phyloP scores from a whole-genome alignment of 2,329 filamentous ascomycete species.

The Clarireedia sp. region DNA sequence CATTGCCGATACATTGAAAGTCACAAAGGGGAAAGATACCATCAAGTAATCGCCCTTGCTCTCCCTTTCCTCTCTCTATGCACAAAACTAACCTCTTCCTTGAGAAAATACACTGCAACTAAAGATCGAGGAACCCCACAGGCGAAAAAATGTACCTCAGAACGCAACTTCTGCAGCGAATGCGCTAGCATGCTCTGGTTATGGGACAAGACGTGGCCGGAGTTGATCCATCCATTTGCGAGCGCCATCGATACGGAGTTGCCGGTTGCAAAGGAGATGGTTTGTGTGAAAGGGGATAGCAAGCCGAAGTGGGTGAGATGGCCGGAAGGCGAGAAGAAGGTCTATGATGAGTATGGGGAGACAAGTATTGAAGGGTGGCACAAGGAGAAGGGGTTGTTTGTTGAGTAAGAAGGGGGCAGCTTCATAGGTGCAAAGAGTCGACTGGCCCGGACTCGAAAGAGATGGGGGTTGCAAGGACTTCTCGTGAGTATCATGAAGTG shows the following conservation, averaged over 20 bases:
- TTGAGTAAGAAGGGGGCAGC: constrained; percentile 10
- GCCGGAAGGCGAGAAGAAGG: constrained; percentile 39
- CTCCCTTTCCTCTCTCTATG: background rate
- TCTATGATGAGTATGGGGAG: constrained; percentile 32
- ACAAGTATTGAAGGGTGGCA: constrained; percentile 39
- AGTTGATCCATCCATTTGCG: constrained; percentile 42
- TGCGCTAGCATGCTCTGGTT: constrained; percentile 41
- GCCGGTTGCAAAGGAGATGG: constrained; percentile 38
- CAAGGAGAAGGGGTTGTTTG: constrained; percentile 31
- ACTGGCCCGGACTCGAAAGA: too few species aligned
- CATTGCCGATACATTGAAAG: constrained; percentile 34
- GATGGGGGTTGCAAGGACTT: too few species aligned
- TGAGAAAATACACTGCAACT: constrained; percentile 37
- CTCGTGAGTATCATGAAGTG: too few species aligned
- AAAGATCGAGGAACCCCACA: constrained; percentile 35
- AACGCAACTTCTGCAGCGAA: constrained; percentile 39
- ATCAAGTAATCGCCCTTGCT: constrained; percentile 33
- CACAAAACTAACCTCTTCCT: background rate
- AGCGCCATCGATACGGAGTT: constrained; percentile 41
- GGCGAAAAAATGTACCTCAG: constrained; percentile 33
- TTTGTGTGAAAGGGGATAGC: constrained; percentile 36
- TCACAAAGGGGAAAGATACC: constrained; percentile 34
- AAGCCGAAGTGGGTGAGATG: constrained; percentile 39
- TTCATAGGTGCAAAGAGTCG: too few species aligned
- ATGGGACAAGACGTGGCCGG: constrained; percentile 39